Evolutionary conservation across 176 grass and related monocot species (phyloP).

Genomic region (Stipa capillata): DNA sequence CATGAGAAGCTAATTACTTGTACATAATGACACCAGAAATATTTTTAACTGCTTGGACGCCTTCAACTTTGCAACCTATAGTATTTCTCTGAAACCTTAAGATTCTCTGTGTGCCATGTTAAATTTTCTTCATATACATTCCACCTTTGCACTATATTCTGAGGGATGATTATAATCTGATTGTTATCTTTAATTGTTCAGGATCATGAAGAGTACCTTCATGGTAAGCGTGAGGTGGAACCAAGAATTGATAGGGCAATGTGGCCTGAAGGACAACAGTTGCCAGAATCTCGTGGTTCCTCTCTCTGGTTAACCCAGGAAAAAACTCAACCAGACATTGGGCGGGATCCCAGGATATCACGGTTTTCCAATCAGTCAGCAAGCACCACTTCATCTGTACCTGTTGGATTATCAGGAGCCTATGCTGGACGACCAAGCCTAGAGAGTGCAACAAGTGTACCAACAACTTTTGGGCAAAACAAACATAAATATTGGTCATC

Average conservation of each 20-base stretch:
- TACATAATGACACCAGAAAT: not conserved
- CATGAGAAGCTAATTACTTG: conserved; percentile 1
- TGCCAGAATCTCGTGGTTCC: conserved; percentile 19
- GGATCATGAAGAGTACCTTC: conserved; percentile 51
- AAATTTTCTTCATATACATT: not conserved
- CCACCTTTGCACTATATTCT: not conserved
- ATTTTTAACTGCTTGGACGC: not conserved
- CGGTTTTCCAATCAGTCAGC: conserved; percentile 37
- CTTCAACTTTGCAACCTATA: not conserved
- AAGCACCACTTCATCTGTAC: conserved; percentile 39
- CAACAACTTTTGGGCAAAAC: conserved; percentile 35
- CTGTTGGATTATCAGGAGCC: conserved; percentile 25
- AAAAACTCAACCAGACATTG: conserved; percentile 15
- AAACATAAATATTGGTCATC: conserved; percentile 56
- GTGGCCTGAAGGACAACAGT: conserved; percentile 21
- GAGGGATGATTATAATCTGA: not conserved
- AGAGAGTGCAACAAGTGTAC: conserved; percentile 11
- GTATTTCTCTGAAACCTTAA: not conserved
- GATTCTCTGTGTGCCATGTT: not conserved
- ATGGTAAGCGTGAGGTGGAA: conserved; percentile 30
- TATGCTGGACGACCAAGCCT: conserved; percentile 42
- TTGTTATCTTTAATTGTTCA: conserved; percentile 20
- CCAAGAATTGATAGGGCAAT: conserved; percentile 42
- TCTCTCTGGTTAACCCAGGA: conserved; percentile 30
- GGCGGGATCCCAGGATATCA: conserved; percentile 34